Evolutionary conservation across 2,329 filamentous ascomycete species (phyloP), one percentile per base, ranked within the genome.

Genomic region (Blastomyces emzantsi): DNA sequence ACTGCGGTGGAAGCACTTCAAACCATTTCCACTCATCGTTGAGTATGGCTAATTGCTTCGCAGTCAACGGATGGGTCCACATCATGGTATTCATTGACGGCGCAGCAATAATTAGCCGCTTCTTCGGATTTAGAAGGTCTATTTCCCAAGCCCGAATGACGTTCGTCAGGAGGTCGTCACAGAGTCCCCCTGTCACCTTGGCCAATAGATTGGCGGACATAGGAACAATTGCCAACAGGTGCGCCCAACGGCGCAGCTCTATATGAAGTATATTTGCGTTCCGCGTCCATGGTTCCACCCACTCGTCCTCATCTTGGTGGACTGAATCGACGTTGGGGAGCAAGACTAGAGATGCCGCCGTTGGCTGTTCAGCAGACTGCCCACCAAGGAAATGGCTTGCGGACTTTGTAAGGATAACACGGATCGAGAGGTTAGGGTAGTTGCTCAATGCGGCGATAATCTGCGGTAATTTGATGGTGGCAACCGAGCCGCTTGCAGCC

Each of bases 81-180:
- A 96, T 96, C 13, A 86, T 85, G 45, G 85, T 91, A 74, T 95
- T 95, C 89, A 94, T 94, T 41, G 88, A 85, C 1, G 87, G 86
- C 4, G 88, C 88, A 0, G 91, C 88, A 1, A 92, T 69, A 59
- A 94, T 90, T 75, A 86, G 87, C 75, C 80, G 83, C 61, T 72
- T 74, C 6, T 72, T 75, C 52, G 36, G 36, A 22, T 66, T 62
- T 39, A 43, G 57, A 51, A 68, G 72, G 57, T 89, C 86, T 7
- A 88, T 47, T 75, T 97, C 93, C 94, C 93, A 99, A 0, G 93
- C 93, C 25, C 93, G 81, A 47, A 94, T 82, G 0, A 94, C 88
- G 17, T 86, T 88, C 7, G 80, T 74, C 5, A 97, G 74, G 7
- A 97, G 78, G 64, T 88, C 88, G 70, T 96, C 91, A 54, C 86